phyloP scores from a whole-genome alignment of 805 yeast genomes.

The Metschnikowia lunata region DNA sequence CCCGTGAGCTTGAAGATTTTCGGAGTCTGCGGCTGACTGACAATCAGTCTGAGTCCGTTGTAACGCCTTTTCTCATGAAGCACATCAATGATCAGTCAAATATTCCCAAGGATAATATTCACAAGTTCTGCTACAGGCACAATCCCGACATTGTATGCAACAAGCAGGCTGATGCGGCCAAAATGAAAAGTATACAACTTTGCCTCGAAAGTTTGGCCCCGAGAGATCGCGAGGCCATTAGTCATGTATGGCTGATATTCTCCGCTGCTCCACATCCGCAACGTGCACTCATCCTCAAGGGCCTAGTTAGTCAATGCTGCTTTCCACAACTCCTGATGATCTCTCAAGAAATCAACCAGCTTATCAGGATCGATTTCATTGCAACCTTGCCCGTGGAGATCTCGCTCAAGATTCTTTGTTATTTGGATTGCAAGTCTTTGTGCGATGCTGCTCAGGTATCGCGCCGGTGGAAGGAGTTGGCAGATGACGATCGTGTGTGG shows the following conservation, averaged over 20 bases:
- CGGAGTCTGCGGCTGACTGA: too few species aligned
- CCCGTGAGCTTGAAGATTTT: too few species aligned
- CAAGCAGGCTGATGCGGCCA: conserved; percentile 58
- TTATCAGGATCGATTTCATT: conserved; percentile 86
- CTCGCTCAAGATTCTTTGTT: conserved; percentile 78
- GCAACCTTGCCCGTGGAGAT: conserved; percentile 82
- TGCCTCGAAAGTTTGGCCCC: conserved; percentile 55
- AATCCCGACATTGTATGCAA: conserved; percentile 82
- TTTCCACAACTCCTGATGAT: conserved; percentile 90
- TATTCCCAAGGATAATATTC: conserved; percentile 49
- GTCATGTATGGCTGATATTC: conserved; percentile 81
- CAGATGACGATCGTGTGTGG: conserved; percentile 97
- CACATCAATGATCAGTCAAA: conserved; percentile 40
- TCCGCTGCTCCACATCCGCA: conserved; percentile 65
- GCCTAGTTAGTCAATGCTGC: conserved; percentile 84
- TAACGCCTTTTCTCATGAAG: conserved; percentile 39
- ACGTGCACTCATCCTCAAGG: conserved; percentile 73
- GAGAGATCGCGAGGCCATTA: conserved; percentile 72
- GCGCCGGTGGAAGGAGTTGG: conserved; percentile 77
- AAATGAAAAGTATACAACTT: conserved; percentile 60
- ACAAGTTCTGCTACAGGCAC: conserved; percentile 84
- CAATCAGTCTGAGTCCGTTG: conserved; percentile 19
- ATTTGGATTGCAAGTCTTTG: conserved; percentile 87
- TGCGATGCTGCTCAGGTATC: conserved; percentile 94
- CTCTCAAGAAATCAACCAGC: conserved; percentile 68